phyloP scores from a whole-genome alignment of 106 monocot genomes.

The Hemerocallis citrina region DNA sequence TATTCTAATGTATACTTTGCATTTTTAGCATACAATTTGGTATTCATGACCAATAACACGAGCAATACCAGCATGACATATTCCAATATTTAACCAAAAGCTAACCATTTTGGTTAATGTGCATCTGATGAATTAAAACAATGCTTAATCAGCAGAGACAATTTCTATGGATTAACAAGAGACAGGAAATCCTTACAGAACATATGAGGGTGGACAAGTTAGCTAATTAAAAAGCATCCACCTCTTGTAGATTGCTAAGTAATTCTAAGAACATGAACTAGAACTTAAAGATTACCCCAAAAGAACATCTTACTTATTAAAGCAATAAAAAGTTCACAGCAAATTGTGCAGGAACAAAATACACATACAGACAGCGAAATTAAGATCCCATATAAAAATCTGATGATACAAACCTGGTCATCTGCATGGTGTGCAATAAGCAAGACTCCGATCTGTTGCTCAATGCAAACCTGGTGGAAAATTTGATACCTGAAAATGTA shows the following conservation, averaged over 20 bases:
- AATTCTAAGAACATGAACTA: background rate
- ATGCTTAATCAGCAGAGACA: no score
- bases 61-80: no score
- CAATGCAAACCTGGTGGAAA: constrained; percentile 54
- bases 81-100: no score
- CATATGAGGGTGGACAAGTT: background rate
- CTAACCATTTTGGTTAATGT: no score
- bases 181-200: no score
- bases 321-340: background rate
- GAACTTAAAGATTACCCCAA: background rate
- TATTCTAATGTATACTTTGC: no score
- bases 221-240: background rate
- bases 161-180: no score
- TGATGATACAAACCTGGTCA: constrained; percentile 59
- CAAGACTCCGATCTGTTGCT: constrained; percentile 61
- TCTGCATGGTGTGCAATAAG: constrained; percentile 94
- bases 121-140: no score
- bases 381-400: background rate
- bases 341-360: background rate
- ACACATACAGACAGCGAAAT: background rate
- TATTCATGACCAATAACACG: no score
- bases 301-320: background rate
- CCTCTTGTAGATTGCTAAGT: background rate
- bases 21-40: no score
- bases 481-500: constrained; percentile 70